Evolutionary conservation across 2,329 filamentous ascomycete species (phyloP), one percentile per base, ranked within the genome.

Genomic region (Claviceps sp.): DNA sequence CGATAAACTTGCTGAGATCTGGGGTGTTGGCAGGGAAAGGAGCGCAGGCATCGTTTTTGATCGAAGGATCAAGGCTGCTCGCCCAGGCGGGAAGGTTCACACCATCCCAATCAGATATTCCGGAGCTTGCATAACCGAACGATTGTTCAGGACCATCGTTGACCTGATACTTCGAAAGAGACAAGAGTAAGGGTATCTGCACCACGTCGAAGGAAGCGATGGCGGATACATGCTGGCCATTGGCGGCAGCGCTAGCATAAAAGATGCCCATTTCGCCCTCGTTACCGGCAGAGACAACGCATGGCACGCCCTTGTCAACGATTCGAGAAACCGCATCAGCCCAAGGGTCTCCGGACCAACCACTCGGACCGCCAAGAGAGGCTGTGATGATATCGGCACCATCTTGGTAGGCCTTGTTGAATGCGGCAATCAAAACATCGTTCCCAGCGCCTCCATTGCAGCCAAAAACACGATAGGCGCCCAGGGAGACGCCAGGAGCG

Each of bases 341-440:
- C 72, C 71, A 76, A 0, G 74, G 69, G 16, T 76, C 71, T 54
- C 77, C 72, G 2, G 69, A 65, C 75, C 75, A 80, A 13, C 77
- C 77, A 0, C 67, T 70, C 0, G 70, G 58, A 0, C 69, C 70
- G n/a, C 76, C 75, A 43, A 80, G 72, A 3, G 75, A 78, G 1
- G 74, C 70, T 1, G 74, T 77, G 59, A 80, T 79, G 55, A 80
- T 74, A 58, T 80, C 67, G 37, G 73, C 73, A 37, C 77, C 77
- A n/a, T 73, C 78, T 59, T 83, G 73, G 56, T 74, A 81, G 0
- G 81, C 81, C 58, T 71, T 72, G 64, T 78, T 75, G 60, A 77
- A 82, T 1, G 79, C 78, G 7, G 72, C 71, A 44, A 82, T 78
- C 49, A 84, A 62, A 7, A 82, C 66, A 53, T 83, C 80, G 57